Evolutionary conservation across 306 rosid genomes (phyloP), one percentile per base, ranked within the genome.

Genomic region (Comarum palustre): DNA sequence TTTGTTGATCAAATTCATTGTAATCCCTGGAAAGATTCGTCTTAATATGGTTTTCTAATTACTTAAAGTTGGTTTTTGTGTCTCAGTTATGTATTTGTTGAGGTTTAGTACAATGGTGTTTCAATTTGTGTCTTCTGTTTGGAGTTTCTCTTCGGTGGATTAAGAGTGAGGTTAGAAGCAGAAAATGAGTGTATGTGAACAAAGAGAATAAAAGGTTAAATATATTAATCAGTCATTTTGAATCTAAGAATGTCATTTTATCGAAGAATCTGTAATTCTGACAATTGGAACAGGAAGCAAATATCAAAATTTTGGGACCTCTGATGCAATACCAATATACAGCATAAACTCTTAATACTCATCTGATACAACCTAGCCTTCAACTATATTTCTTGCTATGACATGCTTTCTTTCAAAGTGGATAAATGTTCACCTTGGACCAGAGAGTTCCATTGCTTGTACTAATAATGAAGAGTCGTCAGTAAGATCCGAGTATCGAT

Each of bases 371-470:
- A 76, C 62, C 75, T 68, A 72, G 54, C 11, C 80, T 67, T 91
- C 80, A 79, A 67, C 85, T 85, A 80, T 75, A 81, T 50, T 67
- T 47, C 51, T 72, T 79, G 81, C 74, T 82, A 80, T 67, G 73
- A 77, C 57, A 73, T 77, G 78, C 80, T 74, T 73, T 69, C 78
- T 63, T 73, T 72, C 29, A 48, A 70, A 62, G 61, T 29, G 9
- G 42, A 52, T 59, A 43, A 50, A 50, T 24, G 27, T 38, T 79
- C 89, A 93, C 68, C 98, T 81, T 38, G 98, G 98, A 66, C 98
- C 98, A 15, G 98, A 93, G 61, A 93, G 97, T 74, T 93, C 98
- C 97, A 93, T 93, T 75, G 97, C 98, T 83, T 93, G 97, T 31
- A 91, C 98, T 51, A 93, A 77, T 71, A 93, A 75, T 7, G 93